Evolutionary conservation across 148 eudicot species (phyloP).

Genomic region (Rhododendron williamsianum): DNA sequence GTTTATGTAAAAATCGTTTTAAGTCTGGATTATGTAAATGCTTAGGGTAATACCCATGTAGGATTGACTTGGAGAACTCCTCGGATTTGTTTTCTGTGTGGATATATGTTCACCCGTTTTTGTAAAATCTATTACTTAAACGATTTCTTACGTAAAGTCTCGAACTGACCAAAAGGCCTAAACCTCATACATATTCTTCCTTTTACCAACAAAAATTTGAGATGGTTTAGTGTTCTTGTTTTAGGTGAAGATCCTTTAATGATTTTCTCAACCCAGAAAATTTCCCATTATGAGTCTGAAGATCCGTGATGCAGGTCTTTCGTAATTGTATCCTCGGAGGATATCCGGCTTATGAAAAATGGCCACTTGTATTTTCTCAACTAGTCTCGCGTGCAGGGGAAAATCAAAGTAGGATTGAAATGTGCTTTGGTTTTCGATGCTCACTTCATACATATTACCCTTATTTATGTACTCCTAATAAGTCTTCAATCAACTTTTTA

Average conservation of each 20-base stretch:
- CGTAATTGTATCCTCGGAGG: neutral
- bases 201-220: neutral
- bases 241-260: neutral
- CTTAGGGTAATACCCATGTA: neutral
- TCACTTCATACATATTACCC: neutral
- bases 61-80: neutral
- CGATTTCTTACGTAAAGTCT: neutral
- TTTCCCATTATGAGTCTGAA: neutral
- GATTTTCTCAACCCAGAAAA: neutral
- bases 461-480: neutral
- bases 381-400: neutral
- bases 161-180: neutral
- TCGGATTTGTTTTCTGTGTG: neutral
- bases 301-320: neutral
- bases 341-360: no score
- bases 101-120: neutral
- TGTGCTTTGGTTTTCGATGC: neutral
- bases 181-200: neutral
- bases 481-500: neutral
- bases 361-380: neutral
- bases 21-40: neutral
- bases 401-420: neutral
- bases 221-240: neutral
- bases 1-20: no score
- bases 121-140: neutral